Evolutionary conservation across 2,329 filamentous ascomycete genomes (phyloP), one percentile per base, ranked within the genome.

Genomic region (Cyclaneusma minus): DNA sequence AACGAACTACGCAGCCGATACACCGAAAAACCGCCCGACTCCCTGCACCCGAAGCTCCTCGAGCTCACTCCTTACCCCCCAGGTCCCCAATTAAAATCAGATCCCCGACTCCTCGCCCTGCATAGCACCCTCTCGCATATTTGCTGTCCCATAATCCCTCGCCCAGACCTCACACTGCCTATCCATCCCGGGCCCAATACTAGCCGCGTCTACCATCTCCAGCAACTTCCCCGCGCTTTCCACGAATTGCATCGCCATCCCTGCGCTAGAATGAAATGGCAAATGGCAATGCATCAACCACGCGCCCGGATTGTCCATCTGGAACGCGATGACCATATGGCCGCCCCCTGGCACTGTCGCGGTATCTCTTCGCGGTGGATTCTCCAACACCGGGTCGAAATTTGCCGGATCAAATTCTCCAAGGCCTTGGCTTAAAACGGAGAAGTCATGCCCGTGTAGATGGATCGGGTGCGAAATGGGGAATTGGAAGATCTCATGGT

Each of bases 231-330:
- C 11, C 24, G 15, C 24, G 16, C 13, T 19, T 15, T 10, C 17
- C 20, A 18, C 6, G 16, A 18, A 24, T 24, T 10, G 16, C 16
- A 13, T 24, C 16, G n/a, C 14, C 16, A 29, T 17, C 2, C 30
- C 30, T 18, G 11, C 16, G 16, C 24, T 24, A 18, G 30, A 30
- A 29, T 35, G 33, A 22, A 22, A 35, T 3, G 58, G 58, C 26
- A 62, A 57, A 37, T 64, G 60, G 38, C 60, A 64, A 38, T 63
- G 60, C 36, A 63, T 52, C 1, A 60, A 41, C 60, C 60, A 64
- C 0, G 48, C 45, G 1, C 62, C 61, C 2, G 62, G 57, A 41
- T 66, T 68, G 29, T 56, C 50, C 0, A 54, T 52, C 37, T 59
- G 45, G 34, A 63, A 60, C 3, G 58, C 61, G 28, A 68, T 47